Conservation (phyloP, 2,329 filamentous ascomycete genomes). For the Sclerotinia subarctica region DNA sequence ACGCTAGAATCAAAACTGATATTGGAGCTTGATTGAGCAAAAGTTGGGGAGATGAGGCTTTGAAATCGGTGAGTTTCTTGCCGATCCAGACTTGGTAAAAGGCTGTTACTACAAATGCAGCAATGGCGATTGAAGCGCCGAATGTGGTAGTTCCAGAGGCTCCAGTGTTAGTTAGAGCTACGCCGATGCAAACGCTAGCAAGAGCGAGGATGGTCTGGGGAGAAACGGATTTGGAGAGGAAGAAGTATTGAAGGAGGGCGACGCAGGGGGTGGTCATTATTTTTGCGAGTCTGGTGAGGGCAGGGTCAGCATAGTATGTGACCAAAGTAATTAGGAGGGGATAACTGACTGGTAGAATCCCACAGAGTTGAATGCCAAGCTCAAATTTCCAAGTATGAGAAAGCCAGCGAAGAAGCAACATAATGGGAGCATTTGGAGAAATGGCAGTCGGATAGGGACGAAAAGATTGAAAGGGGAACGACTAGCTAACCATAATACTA, state of each 20-base stretch:
- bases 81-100: slow-evolving; percentile 49
- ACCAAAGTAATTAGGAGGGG: neutral
- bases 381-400: slow-evolving; percentile 46
- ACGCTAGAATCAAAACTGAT: slow-evolving; percentile 44
- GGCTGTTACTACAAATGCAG: slow-evolving; percentile 45
- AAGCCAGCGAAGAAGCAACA: slow-evolving; percentile 48
- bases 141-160: slow-evolving; percentile 41
- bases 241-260: slow-evolving; percentile 45
- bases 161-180: slow-evolving; percentile 44
- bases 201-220: slow-evolving; percentile 43
- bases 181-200: slow-evolving; percentile 44
- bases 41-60: slow-evolving; percentile 44
- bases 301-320: neutral
- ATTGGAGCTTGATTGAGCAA: slow-evolving; percentile 47
- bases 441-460: slow-evolving; percentile 44
- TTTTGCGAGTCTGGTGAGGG: slow-evolving; percentile 41
- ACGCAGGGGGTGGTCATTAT: slow-evolving; percentile 49
- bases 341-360: slow-evolving; percentile 44
- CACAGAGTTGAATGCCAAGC: slow-evolving; percentile 46
- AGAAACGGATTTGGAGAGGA: slow-evolving; percentile 44
- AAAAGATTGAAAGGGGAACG: slow-evolving; percentile 45
- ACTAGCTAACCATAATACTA: slow-evolving; percentile 44
- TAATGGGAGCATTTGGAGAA: slow-evolving; percentile 45
- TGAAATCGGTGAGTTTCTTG: slow-evolving; percentile 47
- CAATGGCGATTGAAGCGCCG: slow-evolving; percentile 43